Evolutionary conservation across 495 filamentous ascomycete species (phyloP).

Genomic region (Talaromyces liani): DNA sequence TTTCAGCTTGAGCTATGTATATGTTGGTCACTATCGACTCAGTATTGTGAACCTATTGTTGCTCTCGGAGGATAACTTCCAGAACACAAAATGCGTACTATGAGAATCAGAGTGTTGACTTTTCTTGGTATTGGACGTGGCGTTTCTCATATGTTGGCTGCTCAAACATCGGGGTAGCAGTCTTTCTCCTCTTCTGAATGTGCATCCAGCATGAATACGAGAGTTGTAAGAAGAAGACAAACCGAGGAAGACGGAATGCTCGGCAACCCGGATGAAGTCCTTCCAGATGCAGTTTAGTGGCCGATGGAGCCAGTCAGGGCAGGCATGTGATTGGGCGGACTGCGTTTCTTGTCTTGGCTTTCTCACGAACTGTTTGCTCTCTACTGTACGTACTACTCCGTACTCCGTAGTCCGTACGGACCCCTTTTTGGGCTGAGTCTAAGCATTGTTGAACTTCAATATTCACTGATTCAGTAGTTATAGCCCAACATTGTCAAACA

Average conservation of each 20-base stretch:
- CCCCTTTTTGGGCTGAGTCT: not conserved
- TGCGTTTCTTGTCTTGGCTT: not conserved
- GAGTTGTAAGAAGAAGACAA: not conserved
- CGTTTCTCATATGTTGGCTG: not conserved
- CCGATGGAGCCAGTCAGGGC: not conserved
- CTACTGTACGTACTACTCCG: too few relatives aligned
- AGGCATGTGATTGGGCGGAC: not conserved
- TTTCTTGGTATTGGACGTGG: not conserved
- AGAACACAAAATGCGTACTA: not conserved
- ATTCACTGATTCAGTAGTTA: not conserved
- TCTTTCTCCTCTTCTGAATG: not conserved
- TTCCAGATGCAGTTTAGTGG: not conserved
- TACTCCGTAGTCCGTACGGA: too few relatives aligned
- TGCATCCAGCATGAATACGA: not conserved
- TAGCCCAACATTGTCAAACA: not conserved
- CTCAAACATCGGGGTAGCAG: not conserved
- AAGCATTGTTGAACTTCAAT: not conserved
- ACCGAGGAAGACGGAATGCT: not conserved
- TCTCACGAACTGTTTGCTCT: not conserved
- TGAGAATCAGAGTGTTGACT: not conserved
- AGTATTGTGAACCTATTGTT: not conserved
- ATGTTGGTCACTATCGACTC: too few relatives aligned
- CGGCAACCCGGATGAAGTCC: not conserved
- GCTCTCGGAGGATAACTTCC: not conserved
- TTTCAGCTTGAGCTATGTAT: not conserved